phyloP scores from a whole-genome alignment of 352 stramenopile genomes.

The Vaucheria bursata region DNA sequence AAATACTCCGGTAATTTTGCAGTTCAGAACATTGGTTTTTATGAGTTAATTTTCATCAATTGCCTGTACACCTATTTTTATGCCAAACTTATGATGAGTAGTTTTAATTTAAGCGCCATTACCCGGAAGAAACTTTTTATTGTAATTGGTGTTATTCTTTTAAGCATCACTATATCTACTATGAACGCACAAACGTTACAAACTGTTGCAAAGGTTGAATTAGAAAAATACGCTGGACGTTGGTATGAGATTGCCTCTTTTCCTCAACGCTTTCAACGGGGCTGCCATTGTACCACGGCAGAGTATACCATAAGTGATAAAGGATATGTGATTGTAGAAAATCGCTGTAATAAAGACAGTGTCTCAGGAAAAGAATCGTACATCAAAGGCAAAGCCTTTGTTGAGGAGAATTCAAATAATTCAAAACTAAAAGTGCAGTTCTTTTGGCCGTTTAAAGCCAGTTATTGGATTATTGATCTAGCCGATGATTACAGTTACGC shows the following conservation, averaged over 20 bases:
- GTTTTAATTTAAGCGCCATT: too few relatives aligned
- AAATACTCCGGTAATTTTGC: too few relatives aligned
- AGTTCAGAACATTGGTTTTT: too few relatives aligned
- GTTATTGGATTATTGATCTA: background rate
- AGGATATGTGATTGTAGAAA: background rate
- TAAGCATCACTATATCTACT: too few relatives aligned
- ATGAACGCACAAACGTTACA: background rate
- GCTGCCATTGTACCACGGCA: background rate
- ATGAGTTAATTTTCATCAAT: too few relatives aligned
- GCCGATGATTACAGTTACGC: background rate
- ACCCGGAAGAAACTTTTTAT: too few relatives aligned
- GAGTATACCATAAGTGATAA: background rate
- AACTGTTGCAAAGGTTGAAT: background rate
- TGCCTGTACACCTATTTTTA: too few relatives aligned
- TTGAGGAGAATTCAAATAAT: background rate
- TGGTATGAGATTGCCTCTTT: background rate
- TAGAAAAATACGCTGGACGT: background rate
- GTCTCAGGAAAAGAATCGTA: background rate
- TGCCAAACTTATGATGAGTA: too few relatives aligned
- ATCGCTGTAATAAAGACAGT: background rate
- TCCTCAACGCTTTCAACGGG: background rate
- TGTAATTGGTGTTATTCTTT: too few relatives aligned
- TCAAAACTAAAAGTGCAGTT: background rate
- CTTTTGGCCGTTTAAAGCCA: background rate
- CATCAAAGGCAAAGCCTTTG: conserved; percentile 3